These are phyloP conservation scores for Veloporphyrellus conicus DNA, from an alignment of 1,284 basidiomycete genomes.

Conservation along the genomic window DNA sequence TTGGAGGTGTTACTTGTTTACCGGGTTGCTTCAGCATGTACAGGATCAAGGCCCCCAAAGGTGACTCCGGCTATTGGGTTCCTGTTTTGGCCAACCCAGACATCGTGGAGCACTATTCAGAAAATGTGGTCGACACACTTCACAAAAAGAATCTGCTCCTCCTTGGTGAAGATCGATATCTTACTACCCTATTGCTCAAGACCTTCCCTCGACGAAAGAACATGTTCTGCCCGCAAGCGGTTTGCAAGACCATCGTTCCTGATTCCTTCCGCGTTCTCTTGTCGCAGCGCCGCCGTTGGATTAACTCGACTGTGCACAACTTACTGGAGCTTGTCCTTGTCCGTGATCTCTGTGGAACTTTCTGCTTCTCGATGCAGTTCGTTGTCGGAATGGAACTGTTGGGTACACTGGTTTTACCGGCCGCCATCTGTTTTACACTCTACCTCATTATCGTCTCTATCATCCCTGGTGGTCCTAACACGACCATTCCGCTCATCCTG, in stretches of 20 bases:
- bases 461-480: conserved; percentile 74
- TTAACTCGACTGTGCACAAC: conserved; percentile 99
- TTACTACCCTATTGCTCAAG: conserved; percentile 93
- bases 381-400: conserved; percentile 97
- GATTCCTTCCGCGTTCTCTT: conserved; percentile 92
- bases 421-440: conserved; percentile 93
- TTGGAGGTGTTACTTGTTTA: conserved; percentile 98
- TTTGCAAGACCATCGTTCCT: conserved; percentile 97
- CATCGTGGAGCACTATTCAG: conserved; percentile 96
- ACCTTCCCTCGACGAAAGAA: conserved; percentile 99
- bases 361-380: conserved; percentile 98
- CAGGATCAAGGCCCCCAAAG: conserved; percentile 96
- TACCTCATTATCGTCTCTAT: conserved; percentile 86
- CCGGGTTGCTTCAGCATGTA: conserved; percentile 99
- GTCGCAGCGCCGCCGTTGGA: conserved; percentile 97
- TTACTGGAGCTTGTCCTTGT: conserved; percentile 91
- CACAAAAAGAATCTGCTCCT: conserved; percentile 99
- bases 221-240: conserved; percentile 96
- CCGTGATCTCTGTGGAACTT: conserved; percentile 90
- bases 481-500: conserved; percentile 92
- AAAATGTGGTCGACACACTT: conserved; percentile 94
- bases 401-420: conserved; percentile 94
- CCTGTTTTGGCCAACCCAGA: conserved; percentile 97
- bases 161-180: conserved; percentile 97
- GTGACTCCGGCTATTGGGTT: conserved; percentile 93